Base-by-base conservation (phyloP, 495 filamentous ascomycete genomes). In the Hypoxylon perforatum region DNA sequence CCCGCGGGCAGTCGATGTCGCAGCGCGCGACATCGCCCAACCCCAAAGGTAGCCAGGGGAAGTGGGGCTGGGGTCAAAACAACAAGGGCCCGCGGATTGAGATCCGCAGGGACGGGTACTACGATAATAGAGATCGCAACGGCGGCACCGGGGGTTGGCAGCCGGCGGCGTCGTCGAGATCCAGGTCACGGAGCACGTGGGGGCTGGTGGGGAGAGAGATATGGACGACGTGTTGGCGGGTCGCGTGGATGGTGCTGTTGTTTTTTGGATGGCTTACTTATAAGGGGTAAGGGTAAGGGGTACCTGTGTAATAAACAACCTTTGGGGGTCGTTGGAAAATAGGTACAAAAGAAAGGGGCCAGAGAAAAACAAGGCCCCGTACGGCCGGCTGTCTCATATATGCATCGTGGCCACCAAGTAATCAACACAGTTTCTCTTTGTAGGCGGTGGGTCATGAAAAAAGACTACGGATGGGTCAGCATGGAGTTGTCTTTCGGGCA, bases 151-250 rank as follows among this genome's bases (percentile, higher is more conserved):
- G 48, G 5, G 19, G 41, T 10, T 63, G 60, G 67, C 50, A 41
- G 17, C 57, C 61, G 18, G 63, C 54, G 22, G 21, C 63, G 14
- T 8, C 45, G 45, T 8, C 45, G 12, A 5, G 14, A 4, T n/a
- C n/a, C n/a, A n/a, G n/a, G n/a, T n/a, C n/a, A n/a, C 51, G 61
- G 42, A 71, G 73, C 8, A 57, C 57, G 5, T 33, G 78, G 0
- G 54, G 49, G 1, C 55, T 79, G 4, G 73, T 80, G 7, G 25
- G 68, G 0, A 72, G 69, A 7, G 81, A 84, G 67, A 57, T 80
- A n/a, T 83, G 80, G 81, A 81, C 81, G 0, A 78, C 70, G 14
- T 52, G 73, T 4, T 84, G 71, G 73, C 57, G 81, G 36, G 76
- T 79, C 0, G 72, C 57, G 22, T 84, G 81, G 81, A 82, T 84